phyloP scores from a whole-genome alignment of 1,284 basidiomycete species.

The Pulchroboletus neoregius region DNA sequence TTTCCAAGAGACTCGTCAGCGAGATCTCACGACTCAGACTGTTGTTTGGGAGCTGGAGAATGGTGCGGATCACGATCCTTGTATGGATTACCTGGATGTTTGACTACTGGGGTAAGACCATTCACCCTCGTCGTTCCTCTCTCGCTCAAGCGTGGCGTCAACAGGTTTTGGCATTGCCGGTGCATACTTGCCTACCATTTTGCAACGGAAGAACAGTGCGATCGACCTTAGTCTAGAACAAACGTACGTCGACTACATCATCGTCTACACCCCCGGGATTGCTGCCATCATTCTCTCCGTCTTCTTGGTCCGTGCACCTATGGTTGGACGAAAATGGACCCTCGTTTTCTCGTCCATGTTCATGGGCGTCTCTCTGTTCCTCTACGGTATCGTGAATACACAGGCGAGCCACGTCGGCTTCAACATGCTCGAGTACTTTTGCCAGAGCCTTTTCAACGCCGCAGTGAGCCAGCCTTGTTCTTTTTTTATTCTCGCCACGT shows the following conservation, averaged over 20 bases:
- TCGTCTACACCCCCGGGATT: slow-evolving; percentile 13
- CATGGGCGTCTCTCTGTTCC: slow-evolving; percentile 9
- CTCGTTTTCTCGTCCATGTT: slow-evolving; percentile 14
- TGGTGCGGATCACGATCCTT: slow-evolving; percentile 11
- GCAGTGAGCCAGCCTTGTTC: neutral
- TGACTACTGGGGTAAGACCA: slow-evolving; percentile 13
- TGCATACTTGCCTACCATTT: slow-evolving; percentile 13
- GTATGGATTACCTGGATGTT: slow-evolving; percentile 20
- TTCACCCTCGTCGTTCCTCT: neutral
- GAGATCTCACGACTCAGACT: slow-evolving; percentile 15
- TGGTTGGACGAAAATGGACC: slow-evolving; percentile 19
- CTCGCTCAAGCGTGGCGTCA: neutral
- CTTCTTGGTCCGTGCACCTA: slow-evolving; percentile 17
- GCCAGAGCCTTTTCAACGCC: slow-evolving; percentile 14
- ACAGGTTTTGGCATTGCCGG: slow-evolving; percentile 8
- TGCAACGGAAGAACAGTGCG: slow-evolving; percentile 20
- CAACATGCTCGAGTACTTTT: slow-evolving; percentile 16
- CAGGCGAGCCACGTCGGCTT: slow-evolving; percentile 16
- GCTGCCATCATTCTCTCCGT: slow-evolving; percentile 5
- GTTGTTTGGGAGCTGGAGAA: slow-evolving; percentile 15
- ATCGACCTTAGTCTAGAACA: slow-evolving; percentile 9
- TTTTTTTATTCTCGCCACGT: neutral
- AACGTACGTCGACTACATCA: slow-evolving; percentile 18
- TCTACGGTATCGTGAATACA: slow-evolving; percentile 17
- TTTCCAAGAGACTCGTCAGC: slow-evolving; percentile 4